These are phyloP conservation scores for Adenanthera pavonina DNA, from an alignment of 306 rosid genomes.

Conservation along the genomic window DNA sequence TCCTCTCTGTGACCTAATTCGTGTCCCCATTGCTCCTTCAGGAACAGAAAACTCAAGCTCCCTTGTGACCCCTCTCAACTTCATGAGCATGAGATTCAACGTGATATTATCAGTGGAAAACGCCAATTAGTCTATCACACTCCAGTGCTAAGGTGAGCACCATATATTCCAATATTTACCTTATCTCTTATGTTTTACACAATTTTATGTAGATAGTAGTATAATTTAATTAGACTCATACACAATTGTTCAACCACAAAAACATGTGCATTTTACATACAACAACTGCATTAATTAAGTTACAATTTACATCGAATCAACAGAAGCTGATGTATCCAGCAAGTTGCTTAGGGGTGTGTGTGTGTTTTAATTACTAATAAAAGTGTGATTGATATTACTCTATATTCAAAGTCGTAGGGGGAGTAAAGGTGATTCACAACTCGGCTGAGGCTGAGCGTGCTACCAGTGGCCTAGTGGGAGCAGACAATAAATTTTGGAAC, in stretches of 20 bases:
- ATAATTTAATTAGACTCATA: neutral
- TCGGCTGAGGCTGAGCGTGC: neutral
- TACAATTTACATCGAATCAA: neutral
- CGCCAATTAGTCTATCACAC: constrained; percentile 71
- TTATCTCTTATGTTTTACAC: neutral
- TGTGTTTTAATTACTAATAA: neutral
- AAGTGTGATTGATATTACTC: neutral
- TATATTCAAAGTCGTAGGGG: constrained; percentile 24
- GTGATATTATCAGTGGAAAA: constrained; percentile 53
- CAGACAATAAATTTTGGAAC: neutral
- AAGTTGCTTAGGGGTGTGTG: neutral
- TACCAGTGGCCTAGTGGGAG: constrained; percentile 37
- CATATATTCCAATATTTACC: neutral
- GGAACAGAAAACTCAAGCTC: constrained; percentile 61
- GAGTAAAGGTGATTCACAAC: constrained; percentile 7
- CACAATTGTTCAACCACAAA: neutral
- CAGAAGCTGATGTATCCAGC: neutral
- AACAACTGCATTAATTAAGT: neutral
- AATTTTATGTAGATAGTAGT: neutral
- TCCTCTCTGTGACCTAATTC: constrained; percentile 64
- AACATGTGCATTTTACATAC: neutral
- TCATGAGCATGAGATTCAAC: constrained; percentile 58
- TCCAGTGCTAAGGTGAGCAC: constrained; percentile 66
- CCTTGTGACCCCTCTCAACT: constrained; percentile 68
- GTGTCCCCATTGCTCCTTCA: constrained; percentile 62